A percentile compares a stretch with the other conserved stretches of the same genome.
phyloP scores from a whole-genome alignment of 176 grass and related monocot species.

The Leersia perrieri region DNA sequence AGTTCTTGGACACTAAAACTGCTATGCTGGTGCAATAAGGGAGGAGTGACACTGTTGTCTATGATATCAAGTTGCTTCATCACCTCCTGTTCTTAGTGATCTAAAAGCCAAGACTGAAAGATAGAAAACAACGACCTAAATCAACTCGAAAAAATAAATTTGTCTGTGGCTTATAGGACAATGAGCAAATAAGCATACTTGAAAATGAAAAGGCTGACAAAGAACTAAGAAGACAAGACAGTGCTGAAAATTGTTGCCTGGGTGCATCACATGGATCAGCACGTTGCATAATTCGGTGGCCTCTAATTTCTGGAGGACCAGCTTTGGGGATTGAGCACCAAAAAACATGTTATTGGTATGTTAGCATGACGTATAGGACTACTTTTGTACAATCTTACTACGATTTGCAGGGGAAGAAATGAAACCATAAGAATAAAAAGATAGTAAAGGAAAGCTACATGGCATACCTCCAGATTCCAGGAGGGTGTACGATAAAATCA shows the following conservation, averaged over 20 bases:
- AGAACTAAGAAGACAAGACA: constrained; percentile 12
- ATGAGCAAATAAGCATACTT: too few species aligned
- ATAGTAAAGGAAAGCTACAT: neutral
- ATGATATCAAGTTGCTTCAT: neutral
- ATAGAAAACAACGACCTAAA: too few species aligned
- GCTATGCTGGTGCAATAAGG: neutral
- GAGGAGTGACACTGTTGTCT: neutral
- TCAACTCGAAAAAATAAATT: neutral
- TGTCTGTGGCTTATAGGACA: too few species aligned
- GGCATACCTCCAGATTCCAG: neutral
- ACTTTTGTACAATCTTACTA: neutral
- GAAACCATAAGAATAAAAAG: neutral
- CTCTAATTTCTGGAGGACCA: neutral
- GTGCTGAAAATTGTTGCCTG: neutral
- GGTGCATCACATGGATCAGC: constrained; percentile 3
- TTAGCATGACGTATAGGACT: neutral
- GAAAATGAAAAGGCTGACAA: neutral
- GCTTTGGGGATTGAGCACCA: neutral
- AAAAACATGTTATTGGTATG: neutral
- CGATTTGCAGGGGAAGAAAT: neutral
- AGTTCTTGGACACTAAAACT: neutral
- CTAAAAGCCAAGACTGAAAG: too few species aligned
- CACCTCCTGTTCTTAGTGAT: too few species aligned
- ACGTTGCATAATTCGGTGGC: constrained; percentile 17
- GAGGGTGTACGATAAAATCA: neutral